Base-by-base conservation (phyloP, 441 rosid species). In the Eutrema salsugineum region DNA sequence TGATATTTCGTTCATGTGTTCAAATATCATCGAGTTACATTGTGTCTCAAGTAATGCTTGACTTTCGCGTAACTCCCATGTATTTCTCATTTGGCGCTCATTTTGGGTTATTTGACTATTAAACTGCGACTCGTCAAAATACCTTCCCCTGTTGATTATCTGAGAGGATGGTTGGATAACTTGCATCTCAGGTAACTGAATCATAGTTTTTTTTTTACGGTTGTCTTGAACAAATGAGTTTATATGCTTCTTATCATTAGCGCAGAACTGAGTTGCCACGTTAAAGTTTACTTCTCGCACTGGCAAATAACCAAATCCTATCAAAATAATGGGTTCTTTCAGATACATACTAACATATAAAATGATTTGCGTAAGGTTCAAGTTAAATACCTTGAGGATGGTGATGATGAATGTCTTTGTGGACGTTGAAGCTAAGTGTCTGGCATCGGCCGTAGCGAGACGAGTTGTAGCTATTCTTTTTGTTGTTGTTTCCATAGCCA, bases 381-480 rank as follows among this genome's bases (percentile, higher is more conserved):
- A 40, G 28, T 19, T 56, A 38, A 28, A 36, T 48, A 73, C 77
- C 77, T 39, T 57, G 61, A 65, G 16, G 35, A 64, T 24, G 17
- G 17, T 36, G 4, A 17, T 64, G 15, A 12, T 2, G n/a, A 32
- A 8, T 16, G 50, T 10, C 28, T 17, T 11, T 17, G 39, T 39
- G 2, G 56, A 7, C 12, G 17, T 15, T 40, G 35, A 58, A 20
- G 77, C 15, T 7, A 19, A n/a, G 19, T 40, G 19, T 30, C 15
- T 39, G 9, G 15, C 3, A 5, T 1, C n/a, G 19, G 15, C 14
- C 8, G 63, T 42, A 8, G 53, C 1, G 5, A 62, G 30, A 16
- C 19, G 2, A 2, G 2, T 24, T 24, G 27, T 24, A 2, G 27
- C 6, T 30, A n/a, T n/a, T n/a, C n/a, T n/a, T n/a, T n/a, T n/a